Percentiles rank a stretch among this genome's conserved stretches.
Conservation (phyloP, 768 basidiomycete genomes). For the Asterophora parasitica region DNA sequence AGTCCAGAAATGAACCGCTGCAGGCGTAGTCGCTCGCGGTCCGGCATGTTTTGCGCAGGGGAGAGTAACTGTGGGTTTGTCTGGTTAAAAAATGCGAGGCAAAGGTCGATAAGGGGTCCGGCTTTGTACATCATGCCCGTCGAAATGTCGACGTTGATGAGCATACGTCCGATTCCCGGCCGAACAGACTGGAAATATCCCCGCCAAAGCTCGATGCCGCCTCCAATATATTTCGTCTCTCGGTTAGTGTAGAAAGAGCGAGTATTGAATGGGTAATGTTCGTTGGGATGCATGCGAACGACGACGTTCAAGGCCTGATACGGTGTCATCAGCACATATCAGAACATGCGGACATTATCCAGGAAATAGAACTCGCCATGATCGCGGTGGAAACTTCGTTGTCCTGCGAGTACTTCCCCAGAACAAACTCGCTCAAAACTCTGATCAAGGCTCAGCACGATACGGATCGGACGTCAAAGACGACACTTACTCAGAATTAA, state of each 20-base stretch:
- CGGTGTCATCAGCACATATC: background rate
- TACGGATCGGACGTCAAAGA: background rate
- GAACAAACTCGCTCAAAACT: conserved; percentile 56
- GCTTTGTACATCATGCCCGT: conserved; percentile 73
- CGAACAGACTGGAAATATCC: conserved; percentile 80
- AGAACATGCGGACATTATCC: background rate
- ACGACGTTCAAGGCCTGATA: conserved; percentile 69
- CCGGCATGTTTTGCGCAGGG: conserved; percentile 37
- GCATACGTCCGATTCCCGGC: conserved; percentile 55
- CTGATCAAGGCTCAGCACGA: conserved; percentile 28
- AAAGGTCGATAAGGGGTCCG: conserved; percentile 54
- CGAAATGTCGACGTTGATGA: conserved; percentile 75
- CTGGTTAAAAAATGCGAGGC: conserved; percentile 46
- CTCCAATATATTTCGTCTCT: conserved; percentile 49
- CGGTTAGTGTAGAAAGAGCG: conserved; percentile 67
- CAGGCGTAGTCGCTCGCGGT: conserved; percentile 44
- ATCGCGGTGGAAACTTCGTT: conserved; percentile 58
- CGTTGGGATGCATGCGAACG: conserved; percentile 68
- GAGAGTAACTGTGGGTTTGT: conserved; percentile 26
- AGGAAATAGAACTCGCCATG: conserved; percentile 35
- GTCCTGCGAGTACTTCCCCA: conserved; percentile 62
- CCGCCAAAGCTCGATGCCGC: conserved; percentile 68
- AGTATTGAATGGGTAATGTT: conserved; percentile 65
- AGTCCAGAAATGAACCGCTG: conserved; percentile 33
- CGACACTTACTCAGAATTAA: conserved; percentile 38